A percentile compares a stretch with the other conserved stretches of the same genome.
Evolutionary conservation across 106 monocot species (phyloP).

Genomic region (Hemerocallis citrina): DNA sequence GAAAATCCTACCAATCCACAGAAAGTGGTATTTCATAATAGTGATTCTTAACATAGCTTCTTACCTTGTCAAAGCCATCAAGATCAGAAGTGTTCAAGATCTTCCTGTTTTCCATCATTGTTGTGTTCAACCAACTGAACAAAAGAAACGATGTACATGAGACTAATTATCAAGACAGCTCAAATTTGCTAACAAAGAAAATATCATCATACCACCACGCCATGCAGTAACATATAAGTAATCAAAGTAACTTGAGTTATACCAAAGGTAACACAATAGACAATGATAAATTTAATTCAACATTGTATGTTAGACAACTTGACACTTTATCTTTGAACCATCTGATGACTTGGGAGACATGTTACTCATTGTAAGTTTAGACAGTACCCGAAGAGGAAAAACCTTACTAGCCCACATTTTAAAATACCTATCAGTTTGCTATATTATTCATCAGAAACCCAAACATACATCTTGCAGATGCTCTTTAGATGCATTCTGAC

Average conservation of each 20-base stretch:
- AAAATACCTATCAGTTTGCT: neutral
- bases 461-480: neutral
- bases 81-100: conserved; percentile 52
- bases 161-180: neutral
- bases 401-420: too few relatives aligned
- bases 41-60: too few relatives aligned
- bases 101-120: conserved; percentile 79
- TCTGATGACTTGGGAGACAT: too few relatives aligned
- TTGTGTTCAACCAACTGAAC: conserved; percentile 91
- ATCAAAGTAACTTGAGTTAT: neutral
- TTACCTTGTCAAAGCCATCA: conserved; percentile 87
- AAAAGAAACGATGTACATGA: neutral
- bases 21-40: too few relatives aligned
- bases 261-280: neutral
- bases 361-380: too few relatives aligned
- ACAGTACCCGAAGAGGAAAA: neutral
- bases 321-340: neutral
- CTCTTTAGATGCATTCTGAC: neutral
- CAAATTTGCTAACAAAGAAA: neutral
- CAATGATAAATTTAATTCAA: neutral
- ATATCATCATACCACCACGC: neutral
- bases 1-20: too few relatives aligned
- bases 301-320: too few relatives aligned
- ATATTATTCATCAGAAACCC: neutral
- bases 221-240: neutral